Conservation (phyloP, 208 protist genomes). For the Acanthamoeba lugdunensis region DNA sequence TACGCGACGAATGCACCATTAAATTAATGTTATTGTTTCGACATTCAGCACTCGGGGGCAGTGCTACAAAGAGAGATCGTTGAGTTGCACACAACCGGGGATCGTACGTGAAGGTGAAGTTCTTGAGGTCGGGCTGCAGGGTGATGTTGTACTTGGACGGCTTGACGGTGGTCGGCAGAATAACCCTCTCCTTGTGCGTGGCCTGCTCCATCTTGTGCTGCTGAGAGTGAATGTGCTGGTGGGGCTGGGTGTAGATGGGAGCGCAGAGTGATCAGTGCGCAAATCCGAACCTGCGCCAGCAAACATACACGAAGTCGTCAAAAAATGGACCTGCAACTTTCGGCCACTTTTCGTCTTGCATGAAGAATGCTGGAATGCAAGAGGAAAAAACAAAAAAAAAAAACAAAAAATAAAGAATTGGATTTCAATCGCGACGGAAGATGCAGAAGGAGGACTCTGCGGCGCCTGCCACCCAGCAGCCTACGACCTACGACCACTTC, state of each 20-base stretch:
- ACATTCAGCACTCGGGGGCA: background rate
- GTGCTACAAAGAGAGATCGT: background rate
- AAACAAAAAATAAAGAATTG: background rate
- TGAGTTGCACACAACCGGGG: background rate
- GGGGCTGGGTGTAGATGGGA: no score
- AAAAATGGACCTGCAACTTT: background rate
- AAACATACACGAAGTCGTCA: background rate
- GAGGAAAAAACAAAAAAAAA: background rate
- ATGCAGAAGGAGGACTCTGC: background rate
- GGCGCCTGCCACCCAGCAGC: background rate
- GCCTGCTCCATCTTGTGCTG: conserved; percentile 6
- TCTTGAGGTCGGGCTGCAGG: conserved; percentile 82
- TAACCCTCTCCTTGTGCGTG: conserved; percentile 53
- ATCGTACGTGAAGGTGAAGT: conserved; percentile 60
- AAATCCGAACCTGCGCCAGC: background rate
- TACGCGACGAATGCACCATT: background rate
- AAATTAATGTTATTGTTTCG: background rate
- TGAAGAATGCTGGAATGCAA: background rate
- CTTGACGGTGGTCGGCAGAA: conserved; percentile 83
- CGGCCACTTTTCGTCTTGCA: background rate
- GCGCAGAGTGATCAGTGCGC: no score
- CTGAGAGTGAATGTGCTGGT: background rate
- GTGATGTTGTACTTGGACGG: conserved; percentile 84
- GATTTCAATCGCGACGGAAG: background rate
- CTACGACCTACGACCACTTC: conserved; percentile 43